A percentile compares a stretch with the other conserved stretches of the same genome.
Conservation (phyloP, 2,329 filamentous ascomycete species). For the Keithomyces neogunnii region DNA sequence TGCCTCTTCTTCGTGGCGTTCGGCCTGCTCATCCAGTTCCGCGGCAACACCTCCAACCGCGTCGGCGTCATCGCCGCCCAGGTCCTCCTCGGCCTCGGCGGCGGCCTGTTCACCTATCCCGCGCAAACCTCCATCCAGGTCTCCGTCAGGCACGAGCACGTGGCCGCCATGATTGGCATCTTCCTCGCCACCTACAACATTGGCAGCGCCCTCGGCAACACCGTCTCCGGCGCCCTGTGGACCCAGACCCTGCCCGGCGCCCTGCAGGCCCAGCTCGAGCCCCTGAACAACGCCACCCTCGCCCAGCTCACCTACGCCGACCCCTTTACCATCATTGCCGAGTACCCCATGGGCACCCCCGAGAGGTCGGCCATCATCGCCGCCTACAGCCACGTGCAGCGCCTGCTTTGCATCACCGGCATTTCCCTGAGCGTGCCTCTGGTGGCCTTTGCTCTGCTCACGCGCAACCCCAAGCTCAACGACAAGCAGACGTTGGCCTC, state of each 20-base stretch:
- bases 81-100: slow-evolving; percentile 50
- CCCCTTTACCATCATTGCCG: slow-evolving; percentile 44
- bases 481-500: slow-evolving; percentile 34
- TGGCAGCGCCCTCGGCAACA: slow-evolving; percentile 48
- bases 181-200: slow-evolving; percentile 48
- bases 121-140: slow-evolving; percentile 52
- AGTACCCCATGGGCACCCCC: slow-evolving; percentile 40
- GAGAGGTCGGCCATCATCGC: slow-evolving; percentile 47
- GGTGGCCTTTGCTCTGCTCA: slow-evolving; percentile 31
- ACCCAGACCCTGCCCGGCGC: slow-evolving; percentile 44
- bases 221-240: slow-evolving; percentile 55
- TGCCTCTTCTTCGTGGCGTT: slow-evolving; percentile 46
- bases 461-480: slow-evolving; percentile 38
- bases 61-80: slow-evolving; percentile 51
- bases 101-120: slow-evolving; percentile 49
- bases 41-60: slow-evolving; percentile 36
- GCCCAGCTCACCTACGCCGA: slow-evolving; percentile 50
- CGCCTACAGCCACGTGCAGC: slow-evolving; percentile 38
- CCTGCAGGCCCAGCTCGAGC: slow-evolving; percentile 36
- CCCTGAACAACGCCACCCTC: slow-evolving; percentile 26
- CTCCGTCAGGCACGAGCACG: slow-evolving; percentile 43
- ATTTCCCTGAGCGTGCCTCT: slow-evolving; percentile 40
- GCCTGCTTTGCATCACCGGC: slow-evolving; percentile 37
- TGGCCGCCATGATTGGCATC: slow-evolving; percentile 48
- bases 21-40: slow-evolving; percentile 50